Base-by-base conservation (phyloP, 257 asterid species). In the Asclepias syriaca region DNA sequence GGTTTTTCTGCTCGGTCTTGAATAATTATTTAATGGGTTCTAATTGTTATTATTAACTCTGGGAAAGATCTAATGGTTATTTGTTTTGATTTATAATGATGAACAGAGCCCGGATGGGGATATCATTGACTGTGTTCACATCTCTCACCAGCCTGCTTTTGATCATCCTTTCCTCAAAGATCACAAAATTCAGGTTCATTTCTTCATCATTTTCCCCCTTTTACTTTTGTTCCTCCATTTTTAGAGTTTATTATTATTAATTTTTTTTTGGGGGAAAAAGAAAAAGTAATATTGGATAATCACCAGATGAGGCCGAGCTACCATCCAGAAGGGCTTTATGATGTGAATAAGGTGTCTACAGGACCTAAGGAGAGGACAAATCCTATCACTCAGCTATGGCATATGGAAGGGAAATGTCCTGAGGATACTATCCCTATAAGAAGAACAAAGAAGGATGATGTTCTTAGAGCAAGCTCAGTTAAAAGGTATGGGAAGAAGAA, bases 401-500 rank as follows among this genome's bases (percentile, higher is more conserved):
- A 77, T 10, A 65, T 65, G 72, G 65, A 65, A 34, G 80, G 80
- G 29, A 65, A 58, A 27, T 77, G 80, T 50, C 77, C 80, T 3
- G 73, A 71, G 43, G 73, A 49, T 13, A 77, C 77, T 13, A 66
- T 77, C 6, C 80, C 80, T 1, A 53, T 71, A 21, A 71, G 80
- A 51, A 77, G 80, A 59, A 71, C 77, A 66, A 71, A 65, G 64
- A 49, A 55, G 37, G 80, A 77, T 14, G 81, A 77, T 66, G 54
- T 72, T n/a, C 39, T 72, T 29, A 77, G 81, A 70, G 81, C 81
- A 71, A 77, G 81, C 73, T 77, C 81, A 14, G 56, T 71, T 15
- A 72, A 77, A 53, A 72, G 51, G 9, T 77, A 54, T 72, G 81
- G 81, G 66, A 72, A 77, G 77, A 77, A 77, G 81, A 71, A 66